Percentiles rank a stretch among this genome's conserved stretches.
These are phyloP conservation scores for Hippophae rhamnoides DNA, from an alignment of 306 rosid genomes.

Conservation along the genomic window DNA sequence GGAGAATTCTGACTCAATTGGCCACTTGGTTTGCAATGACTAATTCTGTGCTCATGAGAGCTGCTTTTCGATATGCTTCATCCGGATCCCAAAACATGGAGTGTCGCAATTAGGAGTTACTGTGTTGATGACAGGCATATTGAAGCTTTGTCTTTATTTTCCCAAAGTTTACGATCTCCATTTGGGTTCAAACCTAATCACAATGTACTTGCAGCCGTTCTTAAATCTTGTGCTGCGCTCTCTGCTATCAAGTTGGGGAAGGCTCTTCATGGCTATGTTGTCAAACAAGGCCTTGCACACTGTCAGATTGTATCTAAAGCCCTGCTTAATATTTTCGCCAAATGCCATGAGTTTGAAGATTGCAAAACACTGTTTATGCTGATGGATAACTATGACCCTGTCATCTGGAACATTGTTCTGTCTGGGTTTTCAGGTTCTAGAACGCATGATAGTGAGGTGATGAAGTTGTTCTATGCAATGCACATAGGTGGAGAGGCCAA, in stretches of 20 bases:
- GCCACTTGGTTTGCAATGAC: background rate
- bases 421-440: slow-evolving; percentile 54
- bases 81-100: slow-evolving; percentile 35
- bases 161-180: slow-evolving; percentile 22
- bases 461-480: slow-evolving; percentile 49
- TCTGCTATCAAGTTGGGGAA: slow-evolving; percentile 44
- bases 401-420: slow-evolving; percentile 71
- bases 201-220: slow-evolving; percentile 38
- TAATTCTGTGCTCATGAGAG: background rate
- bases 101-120: slow-evolving; percentile 28
- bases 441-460: slow-evolving; percentile 36
- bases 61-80: slow-evolving; percentile 34
- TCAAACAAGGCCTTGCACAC: slow-evolving; percentile 57
- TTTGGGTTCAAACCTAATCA: slow-evolving; percentile 42
- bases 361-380: slow-evolving; percentile 53
- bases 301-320: slow-evolving; percentile 61
- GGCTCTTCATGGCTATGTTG: slow-evolving; percentile 48
- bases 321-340: slow-evolving; percentile 77
- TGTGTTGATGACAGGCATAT: slow-evolving; percentile 34
- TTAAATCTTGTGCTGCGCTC: slow-evolving; percentile 64
- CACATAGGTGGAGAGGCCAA: slow-evolving; percentile 36
- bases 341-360: slow-evolving; percentile 54
- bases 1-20: too few species aligned
- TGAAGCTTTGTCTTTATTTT: slow-evolving; percentile 49
- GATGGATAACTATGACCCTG: slow-evolving; percentile 45